Percentiles rank a stretch among this genome's conserved stretches.
Evolutionary conservation across 164 flowering plant genomes (phyloP).

Genomic region (Malania oleifera): DNA sequence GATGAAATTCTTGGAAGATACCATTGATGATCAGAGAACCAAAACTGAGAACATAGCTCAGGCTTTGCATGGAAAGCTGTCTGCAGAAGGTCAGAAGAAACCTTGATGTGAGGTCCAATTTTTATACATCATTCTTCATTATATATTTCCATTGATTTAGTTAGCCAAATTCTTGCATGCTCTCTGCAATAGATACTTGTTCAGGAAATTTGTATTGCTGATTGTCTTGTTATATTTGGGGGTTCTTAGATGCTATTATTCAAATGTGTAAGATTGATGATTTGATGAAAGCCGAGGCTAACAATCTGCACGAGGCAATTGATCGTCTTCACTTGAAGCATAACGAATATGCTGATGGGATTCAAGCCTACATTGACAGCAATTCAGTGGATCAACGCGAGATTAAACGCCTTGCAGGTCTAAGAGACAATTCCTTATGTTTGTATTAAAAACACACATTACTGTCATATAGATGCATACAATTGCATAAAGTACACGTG

Average conservation of each 20-base stretch:
- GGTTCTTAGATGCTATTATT: slow-evolving; percentile 54
- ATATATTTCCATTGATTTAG: slow-evolving; percentile 1
- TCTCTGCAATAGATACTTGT: background rate
- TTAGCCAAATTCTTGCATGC: slow-evolving; percentile 2
- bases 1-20: slow-evolving; percentile 56
- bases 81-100: slow-evolving; percentile 67
- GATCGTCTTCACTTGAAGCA: slow-evolving; percentile 69
- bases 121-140: slow-evolving; percentile 9
- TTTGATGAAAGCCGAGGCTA: slow-evolving; percentile 62
- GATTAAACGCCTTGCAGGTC: slow-evolving; percentile 79
- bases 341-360: slow-evolving; percentile 55
- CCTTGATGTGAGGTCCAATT: slow-evolving; percentile 14
- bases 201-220: background rate
- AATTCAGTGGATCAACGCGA: slow-evolving; percentile 59
- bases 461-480: background rate
- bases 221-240: slow-evolving; percentile 12
- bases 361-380: slow-evolving; percentile 39
- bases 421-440: background rate
- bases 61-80: slow-evolving; percentile 38
- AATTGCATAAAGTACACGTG: background rate
- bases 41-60: slow-evolving; percentile 41
- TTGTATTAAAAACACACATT: background rate
- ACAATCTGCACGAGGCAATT: slow-evolving; percentile 46
- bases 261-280: slow-evolving; percentile 57
- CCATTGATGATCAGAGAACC: slow-evolving; percentile 46